phyloP scores from a whole-genome alignment of 345 rosid genomes.

The Rhizophora apiculata region DNA sequence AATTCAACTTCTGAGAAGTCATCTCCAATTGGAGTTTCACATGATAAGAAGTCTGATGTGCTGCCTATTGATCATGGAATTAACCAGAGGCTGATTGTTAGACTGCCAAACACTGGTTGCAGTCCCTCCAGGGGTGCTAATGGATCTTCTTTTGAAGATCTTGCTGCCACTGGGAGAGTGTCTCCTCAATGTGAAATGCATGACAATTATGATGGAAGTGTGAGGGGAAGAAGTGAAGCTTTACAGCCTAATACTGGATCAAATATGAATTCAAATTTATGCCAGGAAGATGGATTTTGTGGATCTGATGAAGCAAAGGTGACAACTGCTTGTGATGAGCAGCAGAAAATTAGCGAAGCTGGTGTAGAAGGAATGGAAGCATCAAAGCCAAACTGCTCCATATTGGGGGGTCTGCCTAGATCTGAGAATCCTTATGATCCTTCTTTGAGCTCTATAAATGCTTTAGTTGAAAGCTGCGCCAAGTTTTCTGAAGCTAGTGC shows the following conservation, averaged over 20 bases:
- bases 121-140: conserved; percentile 66
- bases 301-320: conserved; percentile 49
- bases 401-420: conserved; percentile 45
- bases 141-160: conserved; percentile 73
- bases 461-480: conserved; percentile 83
- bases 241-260: no score
- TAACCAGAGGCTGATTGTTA: conserved; percentile 66
- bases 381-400: conserved; percentile 37
- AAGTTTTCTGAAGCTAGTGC: conserved; percentile 60
- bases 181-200: conserved; percentile 54
- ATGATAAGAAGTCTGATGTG: conserved; percentile 54
- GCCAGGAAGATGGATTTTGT: conserved; percentile 22
- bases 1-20: conserved; percentile 53
- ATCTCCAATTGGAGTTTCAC: conserved; percentile 39
- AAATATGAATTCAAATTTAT: conserved; percentile 25
- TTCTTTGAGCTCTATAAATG: conserved; percentile 71
- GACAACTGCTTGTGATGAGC: conserved; percentile 44
- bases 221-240: no score
- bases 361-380: conserved; percentile 37
- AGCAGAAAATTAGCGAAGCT: conserved; percentile 37
- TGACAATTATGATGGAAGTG: conserved; percentile 48
- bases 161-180: conserved; percentile 45
- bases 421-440: conserved; percentile 51
- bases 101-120: conserved; percentile 64
- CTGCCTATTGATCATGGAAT: conserved; percentile 46